These are phyloP conservation scores for Alternaria sp. DNA, from an alignment of 2,329 filamentous ascomycete genomes.

Conservation along the genomic window DNA sequence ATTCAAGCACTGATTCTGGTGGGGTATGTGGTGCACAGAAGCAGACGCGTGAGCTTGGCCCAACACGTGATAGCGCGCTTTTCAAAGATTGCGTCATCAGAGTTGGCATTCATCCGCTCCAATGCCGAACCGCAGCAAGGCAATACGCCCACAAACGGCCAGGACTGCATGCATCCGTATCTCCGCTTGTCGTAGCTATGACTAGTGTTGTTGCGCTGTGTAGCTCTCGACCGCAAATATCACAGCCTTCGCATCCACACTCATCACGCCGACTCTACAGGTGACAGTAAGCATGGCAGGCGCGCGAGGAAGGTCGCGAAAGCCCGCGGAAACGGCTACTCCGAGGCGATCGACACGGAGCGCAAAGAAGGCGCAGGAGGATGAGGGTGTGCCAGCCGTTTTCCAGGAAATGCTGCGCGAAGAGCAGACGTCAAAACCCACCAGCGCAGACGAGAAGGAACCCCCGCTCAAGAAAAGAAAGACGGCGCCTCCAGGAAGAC, in stretches of 20 bases:
- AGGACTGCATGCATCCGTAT: neutral
- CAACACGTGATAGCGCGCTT: constrained; percentile 24
- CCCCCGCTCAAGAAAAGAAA: constrained; percentile 51
- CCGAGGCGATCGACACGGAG: constrained; percentile 38
- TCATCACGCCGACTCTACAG: constrained; percentile 2
- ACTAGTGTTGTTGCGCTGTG: neutral
- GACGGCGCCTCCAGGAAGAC: constrained; percentile 25
- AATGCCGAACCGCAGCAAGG: neutral
- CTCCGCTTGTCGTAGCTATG: constrained; percentile 1
- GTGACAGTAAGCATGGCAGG: constrained; percentile 36
- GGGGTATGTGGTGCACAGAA: no score
- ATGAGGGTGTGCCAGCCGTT: constrained; percentile 51
- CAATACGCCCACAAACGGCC: neutral
- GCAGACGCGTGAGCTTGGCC: no score
- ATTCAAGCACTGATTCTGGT: neutral
- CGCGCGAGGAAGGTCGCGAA: constrained; percentile 33
- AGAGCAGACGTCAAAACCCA: constrained; percentile 44
- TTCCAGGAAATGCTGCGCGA: constrained; percentile 58
- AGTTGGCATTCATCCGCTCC: neutral
- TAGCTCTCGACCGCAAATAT: constrained; percentile 1
- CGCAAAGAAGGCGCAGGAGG: constrained; percentile 27
- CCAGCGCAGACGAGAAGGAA: constrained; percentile 40
- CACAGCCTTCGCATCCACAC: constrained; percentile 1
- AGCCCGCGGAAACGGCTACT: constrained; percentile 22
- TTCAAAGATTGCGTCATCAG: constrained; percentile 17